Conservation (phyloP, 78 protist species). For the Creolimax fragrantissima region DNA sequence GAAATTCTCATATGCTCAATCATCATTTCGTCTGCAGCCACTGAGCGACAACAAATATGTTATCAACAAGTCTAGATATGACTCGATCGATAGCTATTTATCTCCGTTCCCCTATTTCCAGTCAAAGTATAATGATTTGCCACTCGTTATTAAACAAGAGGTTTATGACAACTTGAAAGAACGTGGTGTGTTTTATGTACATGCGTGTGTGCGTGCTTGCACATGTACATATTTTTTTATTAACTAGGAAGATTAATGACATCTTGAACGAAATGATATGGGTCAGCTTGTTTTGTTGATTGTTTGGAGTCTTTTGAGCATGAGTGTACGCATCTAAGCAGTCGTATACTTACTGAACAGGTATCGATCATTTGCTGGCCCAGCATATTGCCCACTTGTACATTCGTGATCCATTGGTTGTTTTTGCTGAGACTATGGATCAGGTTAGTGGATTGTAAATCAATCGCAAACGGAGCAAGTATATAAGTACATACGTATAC, state of each 20-base stretch:
- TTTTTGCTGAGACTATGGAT: constrained; percentile 59
- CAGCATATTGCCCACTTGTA: constrained; percentile 84
- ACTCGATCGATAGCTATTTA: constrained; percentile 57
- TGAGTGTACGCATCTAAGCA: too few species aligned
- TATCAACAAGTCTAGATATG: constrained; percentile 75
- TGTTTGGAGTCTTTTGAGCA: too few species aligned
- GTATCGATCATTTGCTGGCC: constrained; percentile 64
- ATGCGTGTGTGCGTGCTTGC: too few species aligned
- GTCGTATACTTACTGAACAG: too few species aligned
- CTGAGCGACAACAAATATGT: not conserved
- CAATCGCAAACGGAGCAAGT: too few species aligned
- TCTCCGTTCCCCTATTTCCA: not conserved
- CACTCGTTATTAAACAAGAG: constrained; percentile 33
- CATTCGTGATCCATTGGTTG: constrained; percentile 91
- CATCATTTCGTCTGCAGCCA: constrained; percentile 12
- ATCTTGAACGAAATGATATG: too few species aligned
- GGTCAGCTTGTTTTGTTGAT: too few species aligned
- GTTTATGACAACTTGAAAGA: constrained; percentile 36
- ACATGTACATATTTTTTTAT: too few species aligned
- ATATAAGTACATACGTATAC: constrained; percentile 69
- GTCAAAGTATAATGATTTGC: constrained; percentile 56
- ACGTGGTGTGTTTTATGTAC: constrained; percentile 21
- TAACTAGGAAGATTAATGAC: too few species aligned
- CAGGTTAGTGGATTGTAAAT: constrained; percentile 7
- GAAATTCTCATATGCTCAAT: too few species aligned